These are phyloP conservation scores for Grifola frondosa DNA, from an alignment of 1,284 basidiomycete genomes.

Conservation along the genomic window DNA sequence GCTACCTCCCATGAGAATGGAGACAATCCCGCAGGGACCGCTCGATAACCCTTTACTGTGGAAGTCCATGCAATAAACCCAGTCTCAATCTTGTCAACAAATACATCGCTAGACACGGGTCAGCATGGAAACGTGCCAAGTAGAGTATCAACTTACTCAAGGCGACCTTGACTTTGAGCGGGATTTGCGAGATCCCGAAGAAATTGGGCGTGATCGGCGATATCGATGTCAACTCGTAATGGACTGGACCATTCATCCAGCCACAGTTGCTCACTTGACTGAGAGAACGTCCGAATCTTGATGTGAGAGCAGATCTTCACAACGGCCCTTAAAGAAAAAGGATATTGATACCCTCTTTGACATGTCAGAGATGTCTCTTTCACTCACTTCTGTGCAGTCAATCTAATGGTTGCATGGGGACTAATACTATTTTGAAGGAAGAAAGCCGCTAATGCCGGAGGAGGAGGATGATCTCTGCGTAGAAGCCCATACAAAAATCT, in stretches of 20 bases:
- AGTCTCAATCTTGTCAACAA: slow-evolving; percentile 78
- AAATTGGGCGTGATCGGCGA: slow-evolving; percentile 51
- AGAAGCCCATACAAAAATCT: slow-evolving; percentile 74
- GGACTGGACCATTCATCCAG: slow-evolving; percentile 80
- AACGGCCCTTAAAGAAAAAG: slow-evolving; percentile 54
- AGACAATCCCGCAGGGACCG: slow-evolving; percentile 44
- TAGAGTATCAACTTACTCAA: slow-evolving; percentile 23
- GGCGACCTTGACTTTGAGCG: slow-evolving; percentile 24
- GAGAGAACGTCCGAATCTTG: slow-evolving; percentile 83
- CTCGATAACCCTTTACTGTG: slow-evolving; percentile 68
- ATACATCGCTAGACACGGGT: slow-evolving; percentile 39
- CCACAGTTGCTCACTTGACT: slow-evolving; percentile 72
- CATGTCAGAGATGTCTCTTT: slow-evolving; percentile 2
- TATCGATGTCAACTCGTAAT: slow-evolving; percentile 52
- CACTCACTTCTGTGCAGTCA: slow-evolving; percentile 57
- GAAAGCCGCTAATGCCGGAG: slow-evolving; percentile 66
- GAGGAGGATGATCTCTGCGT: slow-evolving; percentile 70
- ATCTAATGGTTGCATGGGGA: slow-evolving; percentile 80
- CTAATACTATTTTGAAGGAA: slow-evolving; percentile 71
- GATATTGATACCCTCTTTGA: slow-evolving; percentile 5
- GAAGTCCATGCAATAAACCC: slow-evolving; percentile 88
- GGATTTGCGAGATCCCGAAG: slow-evolving; percentile 44
- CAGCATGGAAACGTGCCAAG: slow-evolving; percentile 3
- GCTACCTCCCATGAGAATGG: slow-evolving; percentile 65
- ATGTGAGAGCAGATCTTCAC: slow-evolving; percentile 75